A percentile compares a stretch with the other conserved stretches of the same genome.
These are phyloP conservation scores for Citeromyces siamensis DNA, from an alignment of 1,139 yeast genomes.

Conservation along the genomic window DNA sequence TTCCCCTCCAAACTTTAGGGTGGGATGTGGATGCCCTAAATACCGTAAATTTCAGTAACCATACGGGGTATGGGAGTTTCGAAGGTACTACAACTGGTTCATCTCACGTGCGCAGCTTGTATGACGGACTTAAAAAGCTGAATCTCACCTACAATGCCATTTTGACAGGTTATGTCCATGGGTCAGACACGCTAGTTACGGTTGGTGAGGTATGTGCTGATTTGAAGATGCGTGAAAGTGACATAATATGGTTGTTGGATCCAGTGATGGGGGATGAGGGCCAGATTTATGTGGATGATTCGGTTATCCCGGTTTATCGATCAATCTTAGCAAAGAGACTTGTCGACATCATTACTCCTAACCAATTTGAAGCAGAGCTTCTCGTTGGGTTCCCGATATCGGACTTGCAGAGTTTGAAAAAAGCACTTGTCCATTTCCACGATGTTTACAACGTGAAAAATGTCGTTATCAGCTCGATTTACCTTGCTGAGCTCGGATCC, in stretches of 20 bases:
- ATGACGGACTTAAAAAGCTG: conserved; percentile 32
- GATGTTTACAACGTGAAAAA: conserved; percentile 36
- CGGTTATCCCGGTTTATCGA: conserved; percentile 56
- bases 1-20: conserved; percentile 65
- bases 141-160: conserved; percentile 42
- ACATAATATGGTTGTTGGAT: conserved; percentile 54
- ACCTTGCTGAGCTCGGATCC: conserved; percentile 10
- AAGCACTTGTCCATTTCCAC: conserved; percentile 39
- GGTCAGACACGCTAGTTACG: conserved; percentile 34
- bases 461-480: conserved; percentile 59
- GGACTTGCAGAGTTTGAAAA: conserved; percentile 25
- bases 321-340: conserved; percentile 32
- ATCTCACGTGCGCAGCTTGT: conserved; percentile 26
- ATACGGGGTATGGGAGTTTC: conserved; percentile 63
- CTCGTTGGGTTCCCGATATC: conserved; percentile 41
- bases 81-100: conserved; percentile 31
- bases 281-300: conserved; percentile 59
- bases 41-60: conserved; percentile 73
- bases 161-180: conserved; percentile 65
- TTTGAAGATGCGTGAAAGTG: conserved; percentile 11
- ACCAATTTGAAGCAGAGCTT: conserved; percentile 80
- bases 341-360: conserved; percentile 75
- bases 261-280: conserved; percentile 97
- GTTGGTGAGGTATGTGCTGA: conserved; percentile 29
- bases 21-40: conserved; percentile 82